A percentile compares a stretch with the other conserved stretches of the same genome.
Conservation (phyloP, 495 filamentous ascomycete species). For the Jackrogersella multiformis region DNA sequence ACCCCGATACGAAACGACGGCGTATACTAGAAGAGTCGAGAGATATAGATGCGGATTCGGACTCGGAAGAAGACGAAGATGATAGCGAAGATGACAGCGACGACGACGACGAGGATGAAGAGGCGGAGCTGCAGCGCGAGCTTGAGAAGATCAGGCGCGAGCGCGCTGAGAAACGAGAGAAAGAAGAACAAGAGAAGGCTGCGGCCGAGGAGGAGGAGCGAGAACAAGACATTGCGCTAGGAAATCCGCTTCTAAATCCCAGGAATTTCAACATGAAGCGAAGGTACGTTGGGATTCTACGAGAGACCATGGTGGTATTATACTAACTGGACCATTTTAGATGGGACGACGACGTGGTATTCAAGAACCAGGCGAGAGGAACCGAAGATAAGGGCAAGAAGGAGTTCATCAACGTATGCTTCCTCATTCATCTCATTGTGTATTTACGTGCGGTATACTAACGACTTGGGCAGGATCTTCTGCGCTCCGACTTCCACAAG, state of each 20-base stretch:
- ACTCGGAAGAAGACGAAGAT: constrained; percentile 68
- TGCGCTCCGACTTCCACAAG: constrained; percentile 97
- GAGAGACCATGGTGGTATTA: neutral
- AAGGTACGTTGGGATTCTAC: constrained; percentile 46
- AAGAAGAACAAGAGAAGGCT: constrained; percentile 82
- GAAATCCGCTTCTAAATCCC: constrained; percentile 89
- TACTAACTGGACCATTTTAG: constrained; percentile 59
- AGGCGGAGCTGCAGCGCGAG: constrained; percentile 88
- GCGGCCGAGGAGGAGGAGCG: constrained; percentile 81
- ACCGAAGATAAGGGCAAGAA: constrained; percentile 90
- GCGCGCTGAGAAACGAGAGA: constrained; percentile 82
- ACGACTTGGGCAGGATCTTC: constrained; percentile 71
- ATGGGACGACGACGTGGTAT: constrained; percentile 99
- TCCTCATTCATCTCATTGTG: neutral
- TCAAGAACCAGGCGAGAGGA: constrained; percentile 97
- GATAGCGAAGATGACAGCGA: constrained; percentile 78
- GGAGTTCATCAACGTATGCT: constrained; percentile 92
- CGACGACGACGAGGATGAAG: constrained; percentile 88
- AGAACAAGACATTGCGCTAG: constrained; percentile 88
- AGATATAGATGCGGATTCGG: constrained; percentile 91
- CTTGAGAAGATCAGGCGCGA: constrained; percentile 95
- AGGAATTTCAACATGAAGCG: constrained; percentile 79
- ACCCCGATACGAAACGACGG: constrained; percentile 83
- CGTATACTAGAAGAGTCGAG: constrained; percentile 87
- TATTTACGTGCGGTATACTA: constrained; percentile 8